phyloP scores from a whole-genome alignment of 495 filamentous ascomycete genomes.

The Podospora tetraspora region DNA sequence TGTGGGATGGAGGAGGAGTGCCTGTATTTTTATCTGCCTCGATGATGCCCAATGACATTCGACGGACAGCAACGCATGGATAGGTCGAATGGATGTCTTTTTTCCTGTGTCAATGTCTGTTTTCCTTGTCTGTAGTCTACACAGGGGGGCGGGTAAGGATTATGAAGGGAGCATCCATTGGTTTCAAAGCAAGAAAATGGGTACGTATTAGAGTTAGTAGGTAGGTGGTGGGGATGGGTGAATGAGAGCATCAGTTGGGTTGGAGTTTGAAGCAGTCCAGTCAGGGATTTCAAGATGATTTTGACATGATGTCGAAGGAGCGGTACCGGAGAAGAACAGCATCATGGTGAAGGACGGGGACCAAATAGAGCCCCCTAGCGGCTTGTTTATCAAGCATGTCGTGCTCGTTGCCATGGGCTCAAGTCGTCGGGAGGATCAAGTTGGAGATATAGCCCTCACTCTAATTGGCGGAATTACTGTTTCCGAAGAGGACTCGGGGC shows the following conservation, averaged over 20 bases:
- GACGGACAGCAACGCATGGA: neutral
- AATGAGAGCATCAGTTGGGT: neutral
- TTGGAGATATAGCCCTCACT: neutral
- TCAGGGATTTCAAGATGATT: neutral
- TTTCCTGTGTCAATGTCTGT: neutral
- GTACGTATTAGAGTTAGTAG: neutral
- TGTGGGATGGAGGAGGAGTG: neutral
- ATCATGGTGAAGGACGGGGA: neutral
- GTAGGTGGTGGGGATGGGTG: neutral
- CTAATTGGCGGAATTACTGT: neutral
- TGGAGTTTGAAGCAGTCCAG: neutral
- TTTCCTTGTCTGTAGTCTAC: neutral
- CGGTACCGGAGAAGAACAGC: neutral
- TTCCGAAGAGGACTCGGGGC: neutral
- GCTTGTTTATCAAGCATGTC: neutral
- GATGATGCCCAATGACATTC: neutral
- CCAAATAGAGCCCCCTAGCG: neutral
- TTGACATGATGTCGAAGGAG: neutral
- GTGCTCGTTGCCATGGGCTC: neutral
- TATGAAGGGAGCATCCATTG: neutral
- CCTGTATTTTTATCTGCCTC: constrained; percentile 8
- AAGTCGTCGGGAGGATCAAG: neutral
- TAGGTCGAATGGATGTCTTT: constrained; percentile 2
- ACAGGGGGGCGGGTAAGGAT: neutral
- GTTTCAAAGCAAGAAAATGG: neutral